Percentiles rank a stretch among this genome's conserved stretches.
These are phyloP conservation scores for Hibiscus trionum DNA, from an alignment of 345 rosid species.

Conservation along the genomic window DNA sequence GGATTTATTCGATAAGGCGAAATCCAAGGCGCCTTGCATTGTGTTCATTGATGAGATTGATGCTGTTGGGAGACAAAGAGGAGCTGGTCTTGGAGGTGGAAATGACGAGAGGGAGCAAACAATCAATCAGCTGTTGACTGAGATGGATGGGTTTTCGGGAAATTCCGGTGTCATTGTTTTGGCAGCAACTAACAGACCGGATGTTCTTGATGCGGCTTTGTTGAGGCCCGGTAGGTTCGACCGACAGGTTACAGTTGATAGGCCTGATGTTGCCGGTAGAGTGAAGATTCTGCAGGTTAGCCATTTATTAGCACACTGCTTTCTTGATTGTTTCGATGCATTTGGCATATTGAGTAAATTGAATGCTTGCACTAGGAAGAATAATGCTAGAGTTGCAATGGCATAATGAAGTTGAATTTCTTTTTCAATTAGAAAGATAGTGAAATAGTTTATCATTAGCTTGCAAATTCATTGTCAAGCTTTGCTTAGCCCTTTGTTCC, in stretches of 20 bases:
- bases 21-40: conserved; percentile 69
- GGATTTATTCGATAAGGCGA: conserved; percentile 81
- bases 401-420: background rate
- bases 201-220: conserved; percentile 47
- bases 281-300: conserved; percentile 84
- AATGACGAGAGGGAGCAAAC: conserved; percentile 95
- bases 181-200: conserved; percentile 87
- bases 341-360: background rate
- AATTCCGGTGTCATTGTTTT: conserved; percentile 84
- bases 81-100: conserved; percentile 92
- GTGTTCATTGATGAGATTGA: conserved; percentile 91
- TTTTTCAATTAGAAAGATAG: background rate
- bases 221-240: conserved; percentile 87
- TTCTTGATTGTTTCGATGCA: background rate
- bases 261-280: conserved; percentile 95
- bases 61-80: conserved; percentile 91
- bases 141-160: conserved; percentile 89
- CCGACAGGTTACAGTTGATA: conserved; percentile 76
- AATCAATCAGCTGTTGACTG: conserved; percentile 72
- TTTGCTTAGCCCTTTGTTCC: too few relatives aligned
- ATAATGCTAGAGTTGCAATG: background rate
- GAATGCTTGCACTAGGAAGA: background rate
- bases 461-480: background rate
- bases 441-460: background rate
- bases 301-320: background rate